These are phyloP conservation scores for Sedum album DNA, from an alignment of 164 flowering plant species.

Conservation along the genomic window DNA sequence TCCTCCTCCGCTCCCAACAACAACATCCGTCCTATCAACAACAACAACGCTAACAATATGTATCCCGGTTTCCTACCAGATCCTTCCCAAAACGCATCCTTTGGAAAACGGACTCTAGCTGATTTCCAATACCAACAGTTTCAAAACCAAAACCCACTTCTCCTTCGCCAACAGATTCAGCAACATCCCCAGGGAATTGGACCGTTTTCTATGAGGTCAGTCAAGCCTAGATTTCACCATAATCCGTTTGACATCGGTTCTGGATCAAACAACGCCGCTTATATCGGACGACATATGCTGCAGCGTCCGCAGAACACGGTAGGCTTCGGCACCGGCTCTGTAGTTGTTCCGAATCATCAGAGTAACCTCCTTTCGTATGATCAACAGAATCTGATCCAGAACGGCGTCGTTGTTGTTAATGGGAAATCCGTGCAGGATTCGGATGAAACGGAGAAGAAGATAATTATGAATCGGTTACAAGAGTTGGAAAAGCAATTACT, in stretches of 20 bases:
- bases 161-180: too few species aligned
- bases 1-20: background rate
- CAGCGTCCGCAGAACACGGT: background rate
- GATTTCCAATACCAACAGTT: slow-evolving; percentile 28
- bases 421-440: background rate
- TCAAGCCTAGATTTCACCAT: slow-evolving; percentile 42
- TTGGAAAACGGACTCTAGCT: slow-evolving; percentile 48
- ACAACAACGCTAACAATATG: too few species aligned
- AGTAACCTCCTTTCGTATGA: background rate
- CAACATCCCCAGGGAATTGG: slow-evolving; percentile 12
- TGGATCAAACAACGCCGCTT: background rate
- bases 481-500: slow-evolving; percentile 73
- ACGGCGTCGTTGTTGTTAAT: background rate
- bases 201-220: slow-evolving; percentile 40
- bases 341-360: background rate
- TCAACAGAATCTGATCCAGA: background rate
- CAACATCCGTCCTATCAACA: background rate
- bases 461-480: slow-evolving; percentile 46
- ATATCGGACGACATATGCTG: background rate
- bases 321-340: background rate
- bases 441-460: slow-evolving; percentile 40
- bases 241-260: slow-evolving; percentile 11
- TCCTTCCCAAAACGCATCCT: too few species aligned
- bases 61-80: too few species aligned
- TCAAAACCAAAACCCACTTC: too few species aligned